Percentiles rank a stretch among this genome's conserved stretches.
These are phyloP conservation scores for Puccinia hordei DNA, from an alignment of 1,284 basidiomycete species.

Conservation along the genomic window DNA sequence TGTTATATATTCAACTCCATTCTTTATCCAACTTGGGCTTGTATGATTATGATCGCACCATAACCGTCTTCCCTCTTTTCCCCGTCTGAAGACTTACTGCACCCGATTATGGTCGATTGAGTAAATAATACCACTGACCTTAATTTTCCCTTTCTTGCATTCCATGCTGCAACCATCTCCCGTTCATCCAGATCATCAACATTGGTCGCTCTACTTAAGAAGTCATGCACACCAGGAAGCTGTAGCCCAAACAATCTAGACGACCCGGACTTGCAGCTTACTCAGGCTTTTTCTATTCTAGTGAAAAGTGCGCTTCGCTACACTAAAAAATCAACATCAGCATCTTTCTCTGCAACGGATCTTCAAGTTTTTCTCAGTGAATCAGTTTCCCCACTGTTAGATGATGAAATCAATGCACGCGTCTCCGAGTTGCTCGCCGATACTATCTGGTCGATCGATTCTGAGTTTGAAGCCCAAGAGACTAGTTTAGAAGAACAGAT, in stretches of 20 bases:
- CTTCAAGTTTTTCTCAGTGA: neutral
- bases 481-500: constrained; percentile 32
- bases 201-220: neutral
- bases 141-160: neutral
- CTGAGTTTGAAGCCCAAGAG: constrained; percentile 24
- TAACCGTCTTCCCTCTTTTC: neutral
- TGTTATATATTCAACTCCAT: neutral
- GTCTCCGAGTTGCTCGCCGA: constrained; percentile 41
- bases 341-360: neutral
- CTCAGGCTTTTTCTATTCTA: constrained; percentile 3
- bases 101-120: neutral
- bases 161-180: neutral
- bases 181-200: constrained; percentile 17
- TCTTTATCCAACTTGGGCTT: neutral
- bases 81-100: neutral
- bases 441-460: constrained; percentile 46
- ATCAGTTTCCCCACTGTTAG: constrained; percentile 1
- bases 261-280: constrained; percentile 22
- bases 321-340: neutral
- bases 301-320: constrained; percentile 11
- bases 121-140: neutral
- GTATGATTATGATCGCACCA: neutral
- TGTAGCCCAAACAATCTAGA: neutral
- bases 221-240: neutral
- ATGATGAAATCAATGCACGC: constrained; percentile 28